Conservation (phyloP, 148 eudicot genomes). For the Arbutus unedo region DNA sequence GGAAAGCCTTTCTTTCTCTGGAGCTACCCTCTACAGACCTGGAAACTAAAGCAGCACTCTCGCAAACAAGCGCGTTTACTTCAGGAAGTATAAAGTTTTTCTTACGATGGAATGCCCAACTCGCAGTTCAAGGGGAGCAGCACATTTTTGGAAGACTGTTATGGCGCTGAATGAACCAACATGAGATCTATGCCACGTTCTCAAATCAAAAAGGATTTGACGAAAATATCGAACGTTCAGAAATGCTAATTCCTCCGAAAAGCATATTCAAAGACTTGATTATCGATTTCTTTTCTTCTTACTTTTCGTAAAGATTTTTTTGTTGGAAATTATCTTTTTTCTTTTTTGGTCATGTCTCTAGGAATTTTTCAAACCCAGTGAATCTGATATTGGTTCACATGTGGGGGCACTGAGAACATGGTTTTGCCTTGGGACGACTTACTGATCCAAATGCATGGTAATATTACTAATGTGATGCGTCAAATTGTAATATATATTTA, state of each 20-base stretch:
- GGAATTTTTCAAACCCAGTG: neutral
- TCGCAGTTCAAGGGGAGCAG: too few species aligned
- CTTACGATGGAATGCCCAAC: neutral
- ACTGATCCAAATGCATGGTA: neutral
- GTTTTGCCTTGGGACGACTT: neutral
- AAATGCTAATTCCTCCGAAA: neutral
- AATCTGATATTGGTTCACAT: neutral
- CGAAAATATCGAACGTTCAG: neutral
- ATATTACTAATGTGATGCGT: neutral
- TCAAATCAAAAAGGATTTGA: neutral
- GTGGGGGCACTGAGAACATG: neutral
- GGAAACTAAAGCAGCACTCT: neutral
- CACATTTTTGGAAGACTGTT: too few species aligned
- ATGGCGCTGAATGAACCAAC: too few species aligned
- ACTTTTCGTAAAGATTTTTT: neutral
- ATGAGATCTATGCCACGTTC: too few species aligned
- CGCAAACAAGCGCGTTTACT: neutral
- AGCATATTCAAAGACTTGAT: neutral
- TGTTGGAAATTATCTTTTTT: neutral
- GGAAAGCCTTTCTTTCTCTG: neutral
- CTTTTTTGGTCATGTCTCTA: neutral
- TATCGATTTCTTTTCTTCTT: neutral
- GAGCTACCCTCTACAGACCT: neutral
- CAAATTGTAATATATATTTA: neutral
- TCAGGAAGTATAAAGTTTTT: conserved; percentile 11